Conservation (phyloP, 306 rosid species). For the Malus sylvestris region DNA sequence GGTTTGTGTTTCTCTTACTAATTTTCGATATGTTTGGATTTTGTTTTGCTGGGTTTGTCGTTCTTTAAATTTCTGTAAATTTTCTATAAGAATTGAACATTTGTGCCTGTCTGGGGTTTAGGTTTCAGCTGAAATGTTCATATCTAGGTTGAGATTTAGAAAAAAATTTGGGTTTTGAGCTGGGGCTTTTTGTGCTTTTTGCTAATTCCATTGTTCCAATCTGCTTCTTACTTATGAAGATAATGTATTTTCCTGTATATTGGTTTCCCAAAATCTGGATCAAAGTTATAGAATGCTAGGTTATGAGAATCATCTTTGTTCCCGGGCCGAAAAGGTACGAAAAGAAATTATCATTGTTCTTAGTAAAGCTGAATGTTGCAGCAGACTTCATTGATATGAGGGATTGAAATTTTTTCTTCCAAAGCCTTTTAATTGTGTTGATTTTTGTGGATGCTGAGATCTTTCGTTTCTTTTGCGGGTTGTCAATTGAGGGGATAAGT, state of each 20-base stretch:
- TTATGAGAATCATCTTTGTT: not conserved
- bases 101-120: not conserved
- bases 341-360: not conserved
- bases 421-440: not conserved
- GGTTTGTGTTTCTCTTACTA: not conserved
- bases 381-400: not conserved
- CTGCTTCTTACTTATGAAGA: not conserved
- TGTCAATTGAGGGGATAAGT: not conserved
- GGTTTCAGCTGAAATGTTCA: not conserved
- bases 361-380: not conserved
- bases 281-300: not conserved
- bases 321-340: not conserved
- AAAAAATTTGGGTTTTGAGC: not conserved
- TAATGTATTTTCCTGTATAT: not conserved
- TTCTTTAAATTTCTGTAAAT: not conserved
- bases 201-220: not conserved
- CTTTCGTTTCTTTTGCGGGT: not conserved
- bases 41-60: not conserved
- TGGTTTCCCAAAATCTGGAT: not conserved
- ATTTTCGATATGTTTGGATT: not conserved
- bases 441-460: not conserved
- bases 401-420: not conserved
- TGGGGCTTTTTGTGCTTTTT: not conserved
- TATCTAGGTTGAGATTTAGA: not conserved
- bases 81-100: not conserved